Conservation (phyloP, 148 eudicot species). For the Silene uniflora region DNA sequence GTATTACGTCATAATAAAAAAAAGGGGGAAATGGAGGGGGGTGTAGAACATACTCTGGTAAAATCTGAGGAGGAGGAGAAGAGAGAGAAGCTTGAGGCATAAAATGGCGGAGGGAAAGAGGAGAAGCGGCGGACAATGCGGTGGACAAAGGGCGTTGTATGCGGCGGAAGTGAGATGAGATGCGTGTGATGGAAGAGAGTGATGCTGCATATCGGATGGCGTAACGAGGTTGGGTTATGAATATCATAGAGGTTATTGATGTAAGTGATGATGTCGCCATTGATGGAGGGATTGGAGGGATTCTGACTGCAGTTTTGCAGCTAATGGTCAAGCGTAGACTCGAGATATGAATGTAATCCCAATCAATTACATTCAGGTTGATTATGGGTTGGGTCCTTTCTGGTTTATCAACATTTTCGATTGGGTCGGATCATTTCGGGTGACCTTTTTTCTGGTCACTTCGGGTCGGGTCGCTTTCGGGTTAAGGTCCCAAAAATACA, state of each 20-base stretch:
- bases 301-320: background rate
- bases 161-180: conserved; percentile 29
- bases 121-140: conserved; percentile 25
- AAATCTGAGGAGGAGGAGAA: conserved; percentile 29
- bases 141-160: conserved; percentile 23
- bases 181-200: conserved; percentile 21
- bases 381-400: too few relatives aligned
- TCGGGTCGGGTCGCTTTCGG: too few relatives aligned
- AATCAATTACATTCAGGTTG: too few relatives aligned
- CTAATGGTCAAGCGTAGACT: too few relatives aligned
- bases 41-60: conserved; percentile 35
- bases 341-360: too few relatives aligned
- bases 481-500: too few relatives aligned
- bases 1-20: too few relatives aligned
- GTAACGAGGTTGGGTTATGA: conserved; percentile 36
- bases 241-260: conserved; percentile 32
- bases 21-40: too few relatives aligned
- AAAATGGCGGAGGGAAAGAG: conserved; percentile 48
- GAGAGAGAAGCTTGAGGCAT: conserved; percentile 36
- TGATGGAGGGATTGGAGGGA: background rate
- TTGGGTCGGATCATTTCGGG: too few relatives aligned
- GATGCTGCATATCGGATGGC: conserved; percentile 19
- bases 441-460: too few relatives aligned
- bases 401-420: too few relatives aligned
- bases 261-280: conserved; percentile 39